Conservation (phyloP, 2,329 filamentous ascomycete species). For the Monosporascus cannonballus region DNA sequence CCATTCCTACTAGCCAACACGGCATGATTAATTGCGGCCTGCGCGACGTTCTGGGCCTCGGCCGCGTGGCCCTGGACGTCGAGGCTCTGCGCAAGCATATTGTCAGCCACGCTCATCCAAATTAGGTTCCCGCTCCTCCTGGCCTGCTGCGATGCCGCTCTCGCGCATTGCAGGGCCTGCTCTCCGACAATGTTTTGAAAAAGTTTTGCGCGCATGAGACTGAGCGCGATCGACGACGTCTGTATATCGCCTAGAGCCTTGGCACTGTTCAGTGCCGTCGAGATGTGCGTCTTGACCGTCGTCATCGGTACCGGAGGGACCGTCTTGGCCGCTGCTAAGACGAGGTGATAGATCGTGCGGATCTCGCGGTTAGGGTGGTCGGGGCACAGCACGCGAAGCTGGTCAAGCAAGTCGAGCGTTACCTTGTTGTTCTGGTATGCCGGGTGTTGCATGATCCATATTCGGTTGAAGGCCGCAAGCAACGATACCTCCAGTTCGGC, state of each 20-base stretch:
- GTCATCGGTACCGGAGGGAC: slow-evolving; percentile 62
- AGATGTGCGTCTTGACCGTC: slow-evolving; percentile 72
- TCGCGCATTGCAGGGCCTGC: slow-evolving; percentile 70
- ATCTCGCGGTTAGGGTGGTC: slow-evolving; percentile 70
- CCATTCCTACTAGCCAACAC: slow-evolving; percentile 12
- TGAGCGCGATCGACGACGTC: slow-evolving; percentile 75
- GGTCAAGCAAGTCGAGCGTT: slow-evolving; percentile 56
- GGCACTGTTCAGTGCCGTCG: slow-evolving; percentile 63
- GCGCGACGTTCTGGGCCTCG: slow-evolving; percentile 43
- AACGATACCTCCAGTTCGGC: slow-evolving; percentile 59
- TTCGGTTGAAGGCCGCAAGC: slow-evolving; percentile 59
- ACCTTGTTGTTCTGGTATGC: slow-evolving; percentile 49
- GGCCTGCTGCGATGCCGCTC: slow-evolving; percentile 62
- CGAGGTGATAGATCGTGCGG: slow-evolving; percentile 68
- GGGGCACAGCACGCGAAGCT: slow-evolving; percentile 61
- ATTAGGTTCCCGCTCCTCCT: slow-evolving; percentile 63
- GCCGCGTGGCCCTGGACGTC: slow-evolving; percentile 62
- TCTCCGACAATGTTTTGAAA: slow-evolving; percentile 78
- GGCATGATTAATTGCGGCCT: slow-evolving; percentile 20
- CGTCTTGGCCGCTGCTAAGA: slow-evolving; percentile 61
- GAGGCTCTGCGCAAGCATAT: slow-evolving; percentile 69
- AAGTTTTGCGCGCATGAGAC: slow-evolving; percentile 76
- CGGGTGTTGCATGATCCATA: slow-evolving; percentile 66
- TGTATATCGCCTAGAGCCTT: slow-evolving; percentile 68
- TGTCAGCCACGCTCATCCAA: slow-evolving; percentile 76